Evolutionary conservation across 78 protist species (phyloP).

Genomic region (Carpediemonas membranifera): DNA sequence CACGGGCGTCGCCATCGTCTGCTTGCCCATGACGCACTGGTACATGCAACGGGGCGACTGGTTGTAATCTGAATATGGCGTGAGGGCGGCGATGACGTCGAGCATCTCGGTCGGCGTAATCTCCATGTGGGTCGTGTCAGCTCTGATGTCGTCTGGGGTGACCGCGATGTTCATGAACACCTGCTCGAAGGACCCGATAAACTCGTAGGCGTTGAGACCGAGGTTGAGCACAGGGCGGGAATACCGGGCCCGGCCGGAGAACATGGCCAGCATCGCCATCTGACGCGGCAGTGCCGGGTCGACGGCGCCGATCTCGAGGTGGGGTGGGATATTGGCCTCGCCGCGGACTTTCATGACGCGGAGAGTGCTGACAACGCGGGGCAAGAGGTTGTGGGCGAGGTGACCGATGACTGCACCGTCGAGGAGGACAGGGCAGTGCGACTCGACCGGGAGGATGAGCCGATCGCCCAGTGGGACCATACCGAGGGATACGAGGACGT

Average conservation of each 20-base stretch:
- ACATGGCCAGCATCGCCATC: slow-evolving; percentile 49
- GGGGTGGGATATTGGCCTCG: background rate
- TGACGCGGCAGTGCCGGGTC: no score
- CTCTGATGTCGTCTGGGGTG: background rate
- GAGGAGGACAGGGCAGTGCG: slow-evolving; percentile 15
- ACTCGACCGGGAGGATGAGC: background rate
- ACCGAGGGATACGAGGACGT: slow-evolving; percentile 15
- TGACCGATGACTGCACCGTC: slow-evolving; percentile 28
- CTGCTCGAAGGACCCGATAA: slow-evolving; percentile 85
- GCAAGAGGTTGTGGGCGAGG: background rate
- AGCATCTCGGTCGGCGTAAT: slow-evolving; percentile 59
- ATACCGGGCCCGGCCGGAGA: slow-evolving; percentile 60
- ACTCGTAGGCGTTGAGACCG: slow-evolving; percentile 34
- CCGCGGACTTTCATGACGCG: slow-evolving; percentile 29
- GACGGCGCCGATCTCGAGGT: background rate
- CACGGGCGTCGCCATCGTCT: slow-evolving; percentile 86
- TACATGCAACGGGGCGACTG: slow-evolving; percentile 96
- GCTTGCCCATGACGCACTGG: slow-evolving; percentile 82
- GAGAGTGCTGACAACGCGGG: background rate
- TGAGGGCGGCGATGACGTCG: slow-evolving; percentile 70
- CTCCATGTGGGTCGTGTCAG: slow-evolving; percentile 46
- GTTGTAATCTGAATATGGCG: slow-evolving; percentile 92
- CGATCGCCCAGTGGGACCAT: background rate
- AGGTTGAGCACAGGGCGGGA: slow-evolving; percentile 75
- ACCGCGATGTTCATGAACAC: slow-evolving; percentile 66